These are phyloP conservation scores for Mycena citricolor DNA, from an alignment of 1,284 basidiomycete species.

Conservation along the genomic window DNA sequence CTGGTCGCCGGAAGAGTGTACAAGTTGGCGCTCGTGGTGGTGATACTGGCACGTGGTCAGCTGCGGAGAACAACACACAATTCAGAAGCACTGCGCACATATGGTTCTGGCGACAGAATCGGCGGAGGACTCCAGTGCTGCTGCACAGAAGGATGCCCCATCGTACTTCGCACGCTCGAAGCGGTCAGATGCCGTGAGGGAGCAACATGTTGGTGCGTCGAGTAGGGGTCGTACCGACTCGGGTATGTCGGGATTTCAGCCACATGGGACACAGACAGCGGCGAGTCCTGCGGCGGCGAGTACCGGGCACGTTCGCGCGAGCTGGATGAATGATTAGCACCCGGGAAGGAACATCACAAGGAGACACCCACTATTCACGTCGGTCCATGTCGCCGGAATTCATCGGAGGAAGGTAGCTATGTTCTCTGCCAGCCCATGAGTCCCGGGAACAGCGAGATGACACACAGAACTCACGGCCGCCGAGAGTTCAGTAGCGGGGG, in stretches of 20 bases:
- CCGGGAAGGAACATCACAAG: neutral
- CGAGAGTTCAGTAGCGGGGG: conserved; percentile 19
- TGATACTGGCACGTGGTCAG: neutral
- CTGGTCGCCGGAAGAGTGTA: conserved; percentile 21
- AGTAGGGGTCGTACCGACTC: conserved; percentile 51
- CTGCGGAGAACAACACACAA: neutral
- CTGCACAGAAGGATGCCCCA: conserved; percentile 40
- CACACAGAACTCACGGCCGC: conserved; percentile 11
- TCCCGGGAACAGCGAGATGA: neutral
- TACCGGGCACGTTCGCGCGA: conserved; percentile 21
- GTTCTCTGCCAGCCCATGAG: conserved; percentile 9
- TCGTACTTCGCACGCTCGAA: conserved; percentile 41
- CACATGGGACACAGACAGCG: conserved; percentile 52
- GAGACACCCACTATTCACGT: conserved; percentile 10
- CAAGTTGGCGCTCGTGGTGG: conserved; percentile 14
- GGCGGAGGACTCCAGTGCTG: conserved; percentile 47
- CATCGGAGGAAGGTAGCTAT: conserved; percentile 19
- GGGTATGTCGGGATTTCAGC: conserved; percentile 57
- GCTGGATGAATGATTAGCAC: neutral
- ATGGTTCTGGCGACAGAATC: conserved; percentile 36
- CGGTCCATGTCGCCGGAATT: conserved; percentile 13
- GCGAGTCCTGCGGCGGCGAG: conserved; percentile 39
- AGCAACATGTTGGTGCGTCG: conserved; percentile 27
- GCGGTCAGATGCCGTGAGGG: conserved; percentile 38
- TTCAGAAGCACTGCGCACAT: conserved; percentile 7